Base-by-base conservation (phyloP, 371 early-diverging fungal genomes). In the Syncephalastrum monosporum region DNA sequence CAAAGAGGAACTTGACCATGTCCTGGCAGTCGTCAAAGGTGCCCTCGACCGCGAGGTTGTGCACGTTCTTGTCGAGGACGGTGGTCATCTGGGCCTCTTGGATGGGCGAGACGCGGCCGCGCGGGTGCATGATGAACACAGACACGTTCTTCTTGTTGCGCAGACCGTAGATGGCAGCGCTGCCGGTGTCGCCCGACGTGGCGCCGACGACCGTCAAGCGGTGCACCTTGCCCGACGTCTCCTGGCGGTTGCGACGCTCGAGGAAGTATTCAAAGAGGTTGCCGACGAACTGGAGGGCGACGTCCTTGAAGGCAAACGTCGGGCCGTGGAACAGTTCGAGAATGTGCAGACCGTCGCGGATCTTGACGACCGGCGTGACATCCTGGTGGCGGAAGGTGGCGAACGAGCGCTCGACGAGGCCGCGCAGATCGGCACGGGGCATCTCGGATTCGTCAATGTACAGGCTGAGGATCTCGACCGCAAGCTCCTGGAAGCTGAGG, bases 51-150 rank as follows among this genome's bases (percentile, higher is more conserved):
- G 96, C 86, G 45, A 98, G 71, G 65, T 94, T 95, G 77, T 93
- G 91, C 17, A 98, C 93, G 68, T 98, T 98, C 56, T 71, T 76
- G 64, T 96, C 97, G 50, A 90, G 70, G 25, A 97, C 97, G 8
- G 92, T 88, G 13, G 97, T 96, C 98, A 98, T 98, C 77, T 98
- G 98, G 24, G 91, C 93, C 74, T 96, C 95, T 74, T 98, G 98
- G 46, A 98, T 88, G 16, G 92, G 90, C 49, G 90, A 90, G 56
- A 98, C 94, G 58, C 94, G 85, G 53, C 91, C 92, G 38, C 87
- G 73, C 8, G 98, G 98, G 68, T 94, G 93, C 50, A 97, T 81
- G 53, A 98, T 97, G 63, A 94, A 96, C 41, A 95, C 93, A 38
- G 89, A 82, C 6, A 98, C 85, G 72, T 93, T 89, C 71, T 90